Conservation (phyloP, 139 green algal genomes). For the Tetradesmus lagerheimii region DNA sequence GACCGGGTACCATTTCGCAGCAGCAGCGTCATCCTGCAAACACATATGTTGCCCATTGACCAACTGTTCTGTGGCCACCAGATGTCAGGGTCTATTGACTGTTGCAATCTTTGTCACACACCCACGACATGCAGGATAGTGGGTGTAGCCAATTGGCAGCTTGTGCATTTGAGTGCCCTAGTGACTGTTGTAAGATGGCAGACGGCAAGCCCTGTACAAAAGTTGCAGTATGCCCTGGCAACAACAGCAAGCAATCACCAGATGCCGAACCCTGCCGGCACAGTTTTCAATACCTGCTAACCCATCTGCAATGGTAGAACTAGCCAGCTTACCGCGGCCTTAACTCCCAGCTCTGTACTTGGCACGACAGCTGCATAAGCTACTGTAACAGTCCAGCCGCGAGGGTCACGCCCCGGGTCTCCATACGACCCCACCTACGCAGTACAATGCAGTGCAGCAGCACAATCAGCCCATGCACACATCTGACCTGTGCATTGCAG, state of each 20-base stretch:
- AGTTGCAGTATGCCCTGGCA: too few relatives aligned
- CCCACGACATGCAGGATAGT: too few relatives aligned
- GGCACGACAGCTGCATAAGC: slow-evolving; percentile 86
- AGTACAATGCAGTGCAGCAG: background rate
- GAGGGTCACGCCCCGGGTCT: slow-evolving; percentile 85
- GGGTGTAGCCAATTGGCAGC: too few relatives aligned
- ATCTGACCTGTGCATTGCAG: background rate
- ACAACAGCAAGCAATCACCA: too few relatives aligned
- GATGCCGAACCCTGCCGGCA: too few relatives aligned
- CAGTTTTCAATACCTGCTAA: background rate
- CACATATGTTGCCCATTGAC: too few relatives aligned
- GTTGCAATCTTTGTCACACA: too few relatives aligned
- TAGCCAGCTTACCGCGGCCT: slow-evolving; percentile 25
- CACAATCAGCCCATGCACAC: background rate
- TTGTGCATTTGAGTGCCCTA: too few relatives aligned
- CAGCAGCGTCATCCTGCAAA: slow-evolving; percentile 73
- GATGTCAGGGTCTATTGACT: too few relatives aligned
- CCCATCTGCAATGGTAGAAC: slow-evolving; percentile 16
- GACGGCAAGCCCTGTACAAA: too few relatives aligned
- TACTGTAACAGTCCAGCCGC: slow-evolving; percentile 88
- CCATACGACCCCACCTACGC: slow-evolving; percentile 87
- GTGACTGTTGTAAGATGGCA: too few relatives aligned
- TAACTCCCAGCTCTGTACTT: slow-evolving; percentile 27
- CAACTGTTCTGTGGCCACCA: too few relatives aligned
- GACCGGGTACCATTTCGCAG: slow-evolving; percentile 67